These are phyloP conservation scores for Candida tropicalis DNA, from an alignment of 1,139 yeast species.

Conservation along the genomic window DNA sequence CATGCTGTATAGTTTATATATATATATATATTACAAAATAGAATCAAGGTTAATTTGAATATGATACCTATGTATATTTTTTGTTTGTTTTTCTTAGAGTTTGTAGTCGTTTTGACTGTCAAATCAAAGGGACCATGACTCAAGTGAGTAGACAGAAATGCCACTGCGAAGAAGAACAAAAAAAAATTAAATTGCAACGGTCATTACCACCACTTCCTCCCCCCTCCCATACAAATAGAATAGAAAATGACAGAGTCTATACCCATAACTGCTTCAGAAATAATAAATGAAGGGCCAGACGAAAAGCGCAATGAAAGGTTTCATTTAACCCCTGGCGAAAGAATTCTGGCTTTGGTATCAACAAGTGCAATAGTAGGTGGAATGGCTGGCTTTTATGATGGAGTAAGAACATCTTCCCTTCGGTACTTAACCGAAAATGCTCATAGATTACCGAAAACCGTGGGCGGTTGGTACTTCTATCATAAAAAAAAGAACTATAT, in stretches of 20 bases:
- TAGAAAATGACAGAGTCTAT: constrained; percentile 7
- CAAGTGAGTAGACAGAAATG: not conserved
- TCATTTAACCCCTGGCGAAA: constrained; percentile 41
- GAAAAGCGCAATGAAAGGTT: constrained; percentile 36
- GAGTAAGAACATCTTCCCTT: constrained; percentile 58
- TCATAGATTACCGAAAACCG: constrained; percentile 75
- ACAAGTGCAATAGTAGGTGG: constrained; percentile 59
- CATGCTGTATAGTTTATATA: not conserved
- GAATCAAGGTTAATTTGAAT: not conserved
- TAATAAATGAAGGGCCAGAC: constrained; percentile 16
- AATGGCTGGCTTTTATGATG: constrained; percentile 62
- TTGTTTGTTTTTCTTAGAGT: not conserved
- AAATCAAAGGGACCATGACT: not conserved
- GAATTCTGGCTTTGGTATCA: constrained; percentile 34
- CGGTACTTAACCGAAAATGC: constrained; percentile 79
- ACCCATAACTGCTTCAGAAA: constrained; percentile 6
- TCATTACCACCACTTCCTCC: not conserved
- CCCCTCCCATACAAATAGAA: not conserved
- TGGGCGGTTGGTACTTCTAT: constrained; percentile 89
- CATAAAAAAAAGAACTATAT: constrained; percentile 84
- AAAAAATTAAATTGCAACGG: constrained; percentile 1
- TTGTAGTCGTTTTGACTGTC: not conserved
- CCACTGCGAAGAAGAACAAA: not conserved
- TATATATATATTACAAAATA: not conserved
- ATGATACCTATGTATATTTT: not conserved